These are phyloP conservation scores for Fusarium mundagurra DNA, from an alignment of 2,329 filamentous ascomycete species.

Conservation along the genomic window DNA sequence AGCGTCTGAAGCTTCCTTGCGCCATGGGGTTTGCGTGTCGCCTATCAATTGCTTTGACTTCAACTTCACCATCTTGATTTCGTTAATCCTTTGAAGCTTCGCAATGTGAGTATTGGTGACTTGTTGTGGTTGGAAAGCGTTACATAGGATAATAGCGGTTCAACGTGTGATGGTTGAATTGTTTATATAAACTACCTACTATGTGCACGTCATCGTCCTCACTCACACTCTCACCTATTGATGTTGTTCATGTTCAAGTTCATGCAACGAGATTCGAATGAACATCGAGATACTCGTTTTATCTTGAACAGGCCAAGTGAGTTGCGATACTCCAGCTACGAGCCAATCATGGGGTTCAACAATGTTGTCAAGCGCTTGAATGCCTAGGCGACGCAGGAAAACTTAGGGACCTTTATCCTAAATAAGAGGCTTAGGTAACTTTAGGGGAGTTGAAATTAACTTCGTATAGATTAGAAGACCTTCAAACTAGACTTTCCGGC, in stretches of 20 bases:
- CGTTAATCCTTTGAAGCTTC: too few relatives aligned
- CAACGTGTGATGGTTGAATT: not conserved
- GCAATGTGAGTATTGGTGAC: not conserved
- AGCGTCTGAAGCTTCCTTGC: not conserved
- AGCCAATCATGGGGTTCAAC: not conserved
- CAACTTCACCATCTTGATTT: conserved; percentile 6
- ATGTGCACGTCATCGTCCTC: not conserved
- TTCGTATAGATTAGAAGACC: not conserved
- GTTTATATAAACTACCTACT: not conserved
- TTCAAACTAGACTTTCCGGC: not conserved
- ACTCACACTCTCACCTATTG: not conserved
- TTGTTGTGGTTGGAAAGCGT: not conserved
- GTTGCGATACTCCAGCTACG: not conserved
- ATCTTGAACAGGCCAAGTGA: not conserved
- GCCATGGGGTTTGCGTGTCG: not conserved
- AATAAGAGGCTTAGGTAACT: too few relatives aligned
- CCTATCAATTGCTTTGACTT: not conserved
- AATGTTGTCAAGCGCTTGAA: not conserved
- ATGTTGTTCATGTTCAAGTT: not conserved
- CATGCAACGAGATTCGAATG: not conserved
- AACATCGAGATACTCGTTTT: accelerated
- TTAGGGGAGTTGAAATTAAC: not conserved
- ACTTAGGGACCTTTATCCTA: too few relatives aligned
- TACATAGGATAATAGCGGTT: accelerated
- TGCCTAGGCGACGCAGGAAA: not conserved